Base-by-base conservation (phyloP, 2,329 filamentous ascomycete species). In the Stachybotrys chlorohalonatus region DNA sequence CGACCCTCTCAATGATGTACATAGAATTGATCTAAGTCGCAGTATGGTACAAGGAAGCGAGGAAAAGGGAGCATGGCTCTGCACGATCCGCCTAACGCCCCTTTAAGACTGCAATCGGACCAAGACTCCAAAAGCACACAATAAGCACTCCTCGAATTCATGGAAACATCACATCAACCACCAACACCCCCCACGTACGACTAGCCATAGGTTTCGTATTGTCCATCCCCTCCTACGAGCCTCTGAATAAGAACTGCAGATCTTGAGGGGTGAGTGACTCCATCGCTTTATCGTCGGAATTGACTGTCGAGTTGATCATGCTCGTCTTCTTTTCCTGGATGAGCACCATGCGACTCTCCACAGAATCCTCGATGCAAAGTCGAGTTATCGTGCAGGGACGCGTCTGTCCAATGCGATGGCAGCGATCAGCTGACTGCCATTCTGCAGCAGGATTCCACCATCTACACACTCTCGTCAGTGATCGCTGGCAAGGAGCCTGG, bases 381-480 rank as follows among this genome's bases (percentile, higher is more conserved):
- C 94, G 85, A 1, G 92, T 97, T 63, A 99, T 95, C 42, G 90
- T 90, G 68, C 94, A 97, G 31, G 93, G 93, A 7, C 94, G 87
- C 50, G 86, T 89, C 75, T 99, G 94, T 36, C 94, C 94, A 62
- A 97, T 99, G 54, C 94, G 91, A 72, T 97, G 94, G 66, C 88
- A 91, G 60, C 89, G 83, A 69, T 99, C 94, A 3, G 94, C 94
- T 58, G 89, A 94, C 73, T 99, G 94, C 94, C 94, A 99, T 73
- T 99, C 94, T 0, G 93, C 93, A n/a, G 92, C 92, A n/a, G 94
- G 94, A 63, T 97, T 97, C 94, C 94, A 99, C 94, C 94, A 97
- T 62, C 88, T 91, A 61, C n/a, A 36, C 56, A 31, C 5, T 53
- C 74, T 57, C 70, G 58, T 24, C n/a, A 49, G 16, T 59, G 59